These are phyloP conservation scores for Theileria orientalis DNA, from an alignment of 169 alveolate genomes.

Conservation along the genomic window DNA sequence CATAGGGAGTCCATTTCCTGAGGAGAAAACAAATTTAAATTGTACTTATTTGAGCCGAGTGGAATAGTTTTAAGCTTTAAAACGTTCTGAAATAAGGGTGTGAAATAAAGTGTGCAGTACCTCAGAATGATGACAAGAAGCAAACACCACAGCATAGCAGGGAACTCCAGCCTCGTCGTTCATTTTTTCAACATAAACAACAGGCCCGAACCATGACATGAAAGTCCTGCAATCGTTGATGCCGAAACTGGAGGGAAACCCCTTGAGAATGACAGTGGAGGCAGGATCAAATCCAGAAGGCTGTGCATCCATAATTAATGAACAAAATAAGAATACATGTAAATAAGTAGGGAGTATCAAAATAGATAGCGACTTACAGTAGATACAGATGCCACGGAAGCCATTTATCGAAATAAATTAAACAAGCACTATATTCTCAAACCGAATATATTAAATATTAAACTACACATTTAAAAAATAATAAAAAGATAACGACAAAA, in stretches of 20 bases:
- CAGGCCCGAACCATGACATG: conserved; percentile 77
- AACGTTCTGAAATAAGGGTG: conserved; percentile 17
- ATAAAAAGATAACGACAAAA: too few species aligned
- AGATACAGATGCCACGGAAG: background rate
- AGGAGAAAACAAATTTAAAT: conserved; percentile 7
- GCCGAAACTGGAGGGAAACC: conserved; percentile 63
- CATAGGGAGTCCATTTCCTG: conserved; percentile 54
- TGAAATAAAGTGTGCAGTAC: conserved; percentile 13
- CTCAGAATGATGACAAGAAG: conserved; percentile 66
- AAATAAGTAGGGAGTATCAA: background rate
- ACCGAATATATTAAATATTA: too few species aligned
- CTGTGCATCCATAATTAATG: conserved; percentile 36
- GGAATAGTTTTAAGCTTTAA: conserved; percentile 30
- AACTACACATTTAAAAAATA: too few species aligned
- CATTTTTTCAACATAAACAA: conserved; percentile 68
- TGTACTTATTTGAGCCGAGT: background rate
- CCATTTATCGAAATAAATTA: background rate
- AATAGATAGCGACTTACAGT: conserved; percentile 1
- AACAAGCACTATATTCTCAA: background rate
- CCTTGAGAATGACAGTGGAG: conserved; percentile 70
- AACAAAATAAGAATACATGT: background rate
- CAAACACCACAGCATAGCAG: conserved; percentile 70
- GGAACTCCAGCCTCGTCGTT: conserved; percentile 32
- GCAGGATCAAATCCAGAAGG: conserved; percentile 71
- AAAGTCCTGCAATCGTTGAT: conserved; percentile 68